These are phyloP conservation scores for Haberlea rhodopensis DNA, from an alignment of 257 asterid genomes.

Conservation along the genomic window DNA sequence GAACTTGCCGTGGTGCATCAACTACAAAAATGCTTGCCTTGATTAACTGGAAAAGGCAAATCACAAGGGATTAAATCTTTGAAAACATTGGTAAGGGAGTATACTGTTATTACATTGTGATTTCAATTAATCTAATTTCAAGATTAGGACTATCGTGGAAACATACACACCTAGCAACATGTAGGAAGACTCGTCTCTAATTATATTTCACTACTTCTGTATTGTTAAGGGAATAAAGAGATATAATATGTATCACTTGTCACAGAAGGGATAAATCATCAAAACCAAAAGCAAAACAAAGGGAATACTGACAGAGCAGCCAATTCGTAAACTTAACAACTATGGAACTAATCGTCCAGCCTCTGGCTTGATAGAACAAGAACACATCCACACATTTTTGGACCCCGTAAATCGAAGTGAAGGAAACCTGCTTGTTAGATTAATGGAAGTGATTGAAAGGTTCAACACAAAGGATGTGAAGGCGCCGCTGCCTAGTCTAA, in stretches of 20 bases:
- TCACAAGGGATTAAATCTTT: no score
- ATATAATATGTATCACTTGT: no score
- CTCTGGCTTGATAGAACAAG: neutral
- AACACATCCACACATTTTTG: neutral
- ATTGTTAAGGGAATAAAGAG: no score
- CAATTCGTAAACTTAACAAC: no score
- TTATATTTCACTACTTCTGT: neutral
- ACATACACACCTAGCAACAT: neutral
- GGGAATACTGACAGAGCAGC: no score
- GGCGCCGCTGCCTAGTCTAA: neutral
- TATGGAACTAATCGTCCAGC: neutral
- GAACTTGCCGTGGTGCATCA: no score
- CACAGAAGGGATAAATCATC: no score
- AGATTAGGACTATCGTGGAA: neutral
- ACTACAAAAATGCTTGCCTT: no score
- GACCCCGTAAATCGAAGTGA: neutral
- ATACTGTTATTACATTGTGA: neutral
- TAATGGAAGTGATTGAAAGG: neutral
- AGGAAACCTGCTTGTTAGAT: neutral
- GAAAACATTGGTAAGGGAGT: no score
- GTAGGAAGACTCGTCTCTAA: neutral
- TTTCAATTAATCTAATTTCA: neutral
- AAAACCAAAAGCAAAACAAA: no score
- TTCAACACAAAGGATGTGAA: neutral
- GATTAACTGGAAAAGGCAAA: no score